These are phyloP conservation scores for Helotiales sp. DNA, from an alignment of 2,329 filamentous ascomycete species.

Conservation along the genomic window DNA sequence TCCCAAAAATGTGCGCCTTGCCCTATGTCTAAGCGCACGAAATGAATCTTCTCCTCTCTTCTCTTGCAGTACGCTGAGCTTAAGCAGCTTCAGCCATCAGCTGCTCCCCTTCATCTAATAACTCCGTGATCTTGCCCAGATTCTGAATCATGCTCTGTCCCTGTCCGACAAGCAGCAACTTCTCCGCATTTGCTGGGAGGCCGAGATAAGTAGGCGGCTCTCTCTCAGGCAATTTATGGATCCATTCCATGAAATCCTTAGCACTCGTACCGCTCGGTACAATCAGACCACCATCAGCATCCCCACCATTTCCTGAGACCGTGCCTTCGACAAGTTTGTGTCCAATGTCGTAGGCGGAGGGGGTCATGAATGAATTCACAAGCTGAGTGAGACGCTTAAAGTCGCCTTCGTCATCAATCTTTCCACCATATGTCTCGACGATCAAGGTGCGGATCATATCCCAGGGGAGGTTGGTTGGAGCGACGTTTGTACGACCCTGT, in stretches of 20 bases:
- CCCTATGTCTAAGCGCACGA: constrained; percentile 20
- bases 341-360: constrained; percentile 86
- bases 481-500: constrained; percentile 85
- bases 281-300: constrained; percentile 56
- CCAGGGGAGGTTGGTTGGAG: constrained; percentile 93
- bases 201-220: constrained; percentile 96
- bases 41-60: constrained; percentile 11
- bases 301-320: constrained; percentile 42
- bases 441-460: constrained; percentile 90
- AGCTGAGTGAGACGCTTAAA: constrained; percentile 72
- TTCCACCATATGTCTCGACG: constrained; percentile 94
- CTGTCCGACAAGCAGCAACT: constrained; percentile 84
- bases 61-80: constrained; percentile 12
- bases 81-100: constrained; percentile 66
- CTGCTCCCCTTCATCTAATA: constrained; percentile 93
- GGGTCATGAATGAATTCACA: constrained; percentile 77
- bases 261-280: constrained; percentile 81
- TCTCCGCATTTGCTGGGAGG: constrained; percentile 93
- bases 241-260: constrained; percentile 87
- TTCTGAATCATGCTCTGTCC: constrained; percentile 83
- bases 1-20: constrained; percentile 5
- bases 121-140: constrained; percentile 77
- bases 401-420: constrained; percentile 90
- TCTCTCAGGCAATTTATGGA: constrained; percentile 86
- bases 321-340: constrained; percentile 78